phyloP scores from a whole-genome alignment of 2,329 filamentous ascomycete genomes.

The Macroventuria anomochaeta region DNA sequence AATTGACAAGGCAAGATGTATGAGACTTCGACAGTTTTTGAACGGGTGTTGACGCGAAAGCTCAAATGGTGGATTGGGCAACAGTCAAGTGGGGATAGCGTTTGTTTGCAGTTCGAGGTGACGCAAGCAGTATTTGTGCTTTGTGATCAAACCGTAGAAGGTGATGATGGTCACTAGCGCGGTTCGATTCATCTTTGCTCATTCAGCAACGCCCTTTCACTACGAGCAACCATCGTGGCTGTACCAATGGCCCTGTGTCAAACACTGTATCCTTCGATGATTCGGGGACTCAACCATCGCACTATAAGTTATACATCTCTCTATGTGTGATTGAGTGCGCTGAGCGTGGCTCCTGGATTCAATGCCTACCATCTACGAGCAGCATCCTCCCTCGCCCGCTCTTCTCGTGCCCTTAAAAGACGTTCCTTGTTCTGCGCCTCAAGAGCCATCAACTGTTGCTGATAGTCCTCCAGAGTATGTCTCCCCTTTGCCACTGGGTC shows the following conservation, averaged over 20 bases:
- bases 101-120: background rate
- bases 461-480: background rate
- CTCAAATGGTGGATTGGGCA: too few relatives aligned
- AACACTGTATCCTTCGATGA: too few relatives aligned
- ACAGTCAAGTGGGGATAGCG: too few relatives aligned
- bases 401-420: too few relatives aligned
- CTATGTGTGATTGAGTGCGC: too few relatives aligned
- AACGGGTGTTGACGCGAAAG: background rate
- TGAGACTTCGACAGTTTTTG: background rate
- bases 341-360: too few relatives aligned
- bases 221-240: too few relatives aligned
- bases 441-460: background rate
- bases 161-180: constrained; percentile 1
- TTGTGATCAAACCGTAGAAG: constrained; percentile 1
- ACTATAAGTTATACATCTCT: too few relatives aligned
- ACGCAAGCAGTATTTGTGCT: constrained; percentile 7
- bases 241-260: too few relatives aligned
- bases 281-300: too few relatives aligned
- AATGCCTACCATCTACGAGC: too few relatives aligned
- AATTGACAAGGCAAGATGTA: background rate
- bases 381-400: too few relatives aligned
- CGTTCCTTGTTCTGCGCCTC: background rate
- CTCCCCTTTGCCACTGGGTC: constrained; percentile 24
- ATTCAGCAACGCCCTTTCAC: constrained; percentile 3
- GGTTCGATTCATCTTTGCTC: constrained; percentile 11